These are phyloP conservation scores for Fusarium nurragi DNA, from an alignment of 2,329 filamentous ascomycete genomes.

Conservation along the genomic window DNA sequence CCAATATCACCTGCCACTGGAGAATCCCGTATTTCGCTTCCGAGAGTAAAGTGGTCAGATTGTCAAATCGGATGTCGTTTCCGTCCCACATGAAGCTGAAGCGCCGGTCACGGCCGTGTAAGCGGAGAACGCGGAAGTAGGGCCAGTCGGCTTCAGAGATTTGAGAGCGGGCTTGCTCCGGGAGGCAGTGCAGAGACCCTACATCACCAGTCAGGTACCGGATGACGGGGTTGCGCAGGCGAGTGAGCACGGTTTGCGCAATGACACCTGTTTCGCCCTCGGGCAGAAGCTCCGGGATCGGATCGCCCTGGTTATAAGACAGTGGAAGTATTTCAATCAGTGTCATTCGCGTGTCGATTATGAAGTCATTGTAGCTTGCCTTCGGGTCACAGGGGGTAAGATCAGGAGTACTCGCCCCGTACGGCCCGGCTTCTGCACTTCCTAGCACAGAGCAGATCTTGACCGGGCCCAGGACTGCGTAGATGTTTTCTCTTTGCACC, in stretches of 20 bases:
- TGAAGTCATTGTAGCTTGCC: conserved; percentile 46
- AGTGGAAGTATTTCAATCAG: conserved; percentile 51
- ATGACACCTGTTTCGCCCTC: conserved; percentile 51
- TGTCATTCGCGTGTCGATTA: conserved; percentile 52
- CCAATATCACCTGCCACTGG: conserved; percentile 56
- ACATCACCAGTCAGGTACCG: conserved; percentile 57
- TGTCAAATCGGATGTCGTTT: conserved; percentile 51
- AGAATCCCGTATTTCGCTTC: conserved; percentile 46
- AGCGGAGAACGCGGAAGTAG: conserved; percentile 49
- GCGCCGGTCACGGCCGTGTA: conserved; percentile 53
- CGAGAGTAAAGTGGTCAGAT: conserved; percentile 40
- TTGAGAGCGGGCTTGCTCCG: conserved; percentile 16
- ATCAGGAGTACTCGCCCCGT: conserved; percentile 47
- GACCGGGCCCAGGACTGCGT: conserved; percentile 44
- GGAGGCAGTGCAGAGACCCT: conserved; percentile 51
- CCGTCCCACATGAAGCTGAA: conserved; percentile 57
- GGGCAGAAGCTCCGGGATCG: conserved; percentile 23
- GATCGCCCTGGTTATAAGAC: background rate
- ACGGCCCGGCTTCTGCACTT: conserved; percentile 56
- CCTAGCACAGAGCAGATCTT: conserved; percentile 54
- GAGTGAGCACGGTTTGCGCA: conserved; percentile 54
- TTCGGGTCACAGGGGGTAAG: conserved; percentile 33
- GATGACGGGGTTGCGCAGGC: conserved; percentile 55
- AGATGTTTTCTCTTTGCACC: conserved; percentile 48
- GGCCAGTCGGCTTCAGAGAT: conserved; percentile 38